phyloP scores from a whole-genome alignment of 257 asterid species.

The Nicotiana paniculata region DNA sequence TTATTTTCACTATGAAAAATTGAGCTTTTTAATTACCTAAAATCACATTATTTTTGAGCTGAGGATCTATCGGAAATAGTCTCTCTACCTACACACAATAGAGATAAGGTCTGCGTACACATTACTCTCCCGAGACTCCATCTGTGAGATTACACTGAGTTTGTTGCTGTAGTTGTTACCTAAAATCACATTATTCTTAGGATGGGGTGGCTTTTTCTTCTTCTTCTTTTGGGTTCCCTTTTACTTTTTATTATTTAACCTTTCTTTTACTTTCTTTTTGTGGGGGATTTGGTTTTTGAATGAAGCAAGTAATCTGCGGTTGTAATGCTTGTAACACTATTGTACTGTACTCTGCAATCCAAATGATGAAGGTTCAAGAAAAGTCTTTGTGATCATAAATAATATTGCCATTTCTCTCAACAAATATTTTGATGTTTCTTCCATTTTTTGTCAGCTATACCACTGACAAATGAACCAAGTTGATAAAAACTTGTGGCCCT shows the following conservation, averaged over 20 bases:
- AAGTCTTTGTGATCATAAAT: neutral
- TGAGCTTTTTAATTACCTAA: neutral
- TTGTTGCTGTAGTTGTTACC: too few species aligned
- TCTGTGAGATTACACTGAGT: too few species aligned
- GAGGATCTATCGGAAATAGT: too few species aligned
- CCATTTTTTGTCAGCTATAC: neutral
- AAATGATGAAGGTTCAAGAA: neutral
- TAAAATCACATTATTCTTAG: neutral
- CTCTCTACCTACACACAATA: too few species aligned
- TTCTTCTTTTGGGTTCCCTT: neutral
- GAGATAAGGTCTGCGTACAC: too few species aligned
- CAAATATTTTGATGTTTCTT: neutral
- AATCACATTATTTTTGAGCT: neutral
- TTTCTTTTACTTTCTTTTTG: too few species aligned
- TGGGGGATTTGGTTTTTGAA: neutral
- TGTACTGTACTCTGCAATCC: neutral
- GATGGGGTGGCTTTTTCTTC: neutral
- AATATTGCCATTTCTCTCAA: constrained; percentile 2
- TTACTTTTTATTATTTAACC: neutral
- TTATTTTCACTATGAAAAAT: neutral
- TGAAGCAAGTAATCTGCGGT: neutral
- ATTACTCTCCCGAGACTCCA: fast-evolving
- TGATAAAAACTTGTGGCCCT: neutral
- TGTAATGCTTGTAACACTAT: neutral
- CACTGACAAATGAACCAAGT: neutral